Conservation (phyloP, 371 early-diverging fungal genomes). For the Lichtheimia corymbifera region DNA sequence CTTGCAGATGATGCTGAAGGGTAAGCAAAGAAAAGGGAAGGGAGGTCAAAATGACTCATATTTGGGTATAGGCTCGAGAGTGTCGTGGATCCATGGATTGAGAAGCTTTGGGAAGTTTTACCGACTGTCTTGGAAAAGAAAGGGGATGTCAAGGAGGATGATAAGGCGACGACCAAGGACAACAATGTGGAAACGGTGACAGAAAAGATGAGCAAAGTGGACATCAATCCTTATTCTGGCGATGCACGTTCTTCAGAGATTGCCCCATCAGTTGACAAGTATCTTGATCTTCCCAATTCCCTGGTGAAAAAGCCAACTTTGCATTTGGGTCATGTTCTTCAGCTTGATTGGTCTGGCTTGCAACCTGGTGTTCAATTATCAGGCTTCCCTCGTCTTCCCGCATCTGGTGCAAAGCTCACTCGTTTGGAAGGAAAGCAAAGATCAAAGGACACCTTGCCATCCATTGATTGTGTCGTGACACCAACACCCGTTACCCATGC, state of each 20-base stretch:
- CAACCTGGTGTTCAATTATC: constrained; percentile 60
- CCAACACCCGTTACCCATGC: constrained; percentile 48
- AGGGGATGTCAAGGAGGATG: constrained; percentile 7
- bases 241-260: constrained; percentile 12
- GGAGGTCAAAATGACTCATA: not conserved
- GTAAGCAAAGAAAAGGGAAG: constrained; percentile 29
- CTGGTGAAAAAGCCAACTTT: constrained; percentile 13
- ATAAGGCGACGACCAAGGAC: constrained; percentile 12
- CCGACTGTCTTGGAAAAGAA: constrained; percentile 40
- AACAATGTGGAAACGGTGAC: constrained; percentile 21
- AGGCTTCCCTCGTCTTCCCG: constrained; percentile 63
- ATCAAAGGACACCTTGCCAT: constrained; percentile 5
- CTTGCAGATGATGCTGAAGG: constrained; percentile 92
- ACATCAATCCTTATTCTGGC: constrained; percentile 12
- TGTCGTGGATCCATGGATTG: constrained; percentile 92
- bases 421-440: constrained; percentile 17
- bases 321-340: constrained; percentile 30
- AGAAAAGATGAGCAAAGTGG: constrained; percentile 29
- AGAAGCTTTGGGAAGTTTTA: constrained; percentile 77
- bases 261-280: constrained; percentile 15
- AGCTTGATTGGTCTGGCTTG: constrained; percentile 55
- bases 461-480: constrained; percentile 45
- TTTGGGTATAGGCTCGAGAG: constrained; percentile 70
- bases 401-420: constrained; percentile 42
- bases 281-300: constrained; percentile 19